phyloP scores from a whole-genome alignment of 192 early-diverging fungal species.

The Pilobolus umbonatus region DNA sequence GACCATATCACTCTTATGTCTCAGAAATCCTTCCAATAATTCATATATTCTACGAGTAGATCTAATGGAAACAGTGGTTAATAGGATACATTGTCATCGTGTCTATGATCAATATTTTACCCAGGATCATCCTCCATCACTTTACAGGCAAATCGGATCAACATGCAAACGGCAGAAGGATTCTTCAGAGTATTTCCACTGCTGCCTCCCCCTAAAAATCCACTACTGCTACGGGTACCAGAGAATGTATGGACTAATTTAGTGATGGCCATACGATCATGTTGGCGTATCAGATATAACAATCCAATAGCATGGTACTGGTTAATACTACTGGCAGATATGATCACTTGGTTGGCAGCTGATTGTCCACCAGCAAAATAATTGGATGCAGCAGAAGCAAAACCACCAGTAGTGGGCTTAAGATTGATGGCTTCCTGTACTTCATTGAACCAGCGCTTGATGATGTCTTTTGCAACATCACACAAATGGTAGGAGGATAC shows the following conservation, averaged over 20 bases:
- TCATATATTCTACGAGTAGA: constrained; percentile 71
- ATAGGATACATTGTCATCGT: too few species aligned
- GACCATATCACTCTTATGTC: constrained; percentile 98
- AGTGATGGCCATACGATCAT: constrained; percentile 97
- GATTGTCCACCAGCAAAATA: constrained; percentile 45
- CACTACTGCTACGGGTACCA: constrained; percentile 29
- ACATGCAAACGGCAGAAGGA: constrained; percentile 85
- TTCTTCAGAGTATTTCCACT: constrained; percentile 60
- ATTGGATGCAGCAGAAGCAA: constrained; percentile 41
- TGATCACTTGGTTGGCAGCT: constrained; percentile 39
- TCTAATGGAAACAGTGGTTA: constrained; percentile 20
- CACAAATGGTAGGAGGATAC: constrained; percentile 90
- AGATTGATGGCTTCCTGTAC: constrained; percentile 90
- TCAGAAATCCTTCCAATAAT: constrained; percentile 82
- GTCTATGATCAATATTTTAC: too few species aligned
- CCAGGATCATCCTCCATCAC: constrained; percentile 76
- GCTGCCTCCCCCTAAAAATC: constrained; percentile 18
- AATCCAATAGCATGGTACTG: constrained; percentile 99
- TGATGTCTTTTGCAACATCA: constrained; percentile 78
- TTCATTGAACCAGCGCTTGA: constrained; percentile 96
- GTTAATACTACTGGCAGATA: constrained; percentile 74
- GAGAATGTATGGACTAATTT: constrained; percentile 92
- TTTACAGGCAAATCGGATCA: constrained; percentile 89
- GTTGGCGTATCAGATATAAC: constrained; percentile 90
- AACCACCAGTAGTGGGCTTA: constrained; percentile 55